Evolutionary conservation across 2,329 filamentous ascomycete species (phyloP), one percentile per base, ranked within the genome.

Genomic region (Penicillium sp.): DNA sequence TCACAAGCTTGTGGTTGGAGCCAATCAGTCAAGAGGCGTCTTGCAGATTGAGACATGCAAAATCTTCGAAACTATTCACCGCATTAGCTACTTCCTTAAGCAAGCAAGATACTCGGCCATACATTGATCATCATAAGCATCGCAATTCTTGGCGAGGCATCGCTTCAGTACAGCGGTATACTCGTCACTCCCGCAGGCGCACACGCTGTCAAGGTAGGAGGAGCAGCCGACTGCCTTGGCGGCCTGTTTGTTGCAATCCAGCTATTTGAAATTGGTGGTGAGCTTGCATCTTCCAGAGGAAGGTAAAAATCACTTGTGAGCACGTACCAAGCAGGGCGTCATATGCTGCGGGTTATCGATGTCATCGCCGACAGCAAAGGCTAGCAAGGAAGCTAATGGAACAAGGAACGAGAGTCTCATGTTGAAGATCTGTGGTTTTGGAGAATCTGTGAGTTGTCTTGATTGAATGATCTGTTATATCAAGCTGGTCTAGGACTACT

Each of bases 281-380:
- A n/a, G 25, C 25, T 27, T 13, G 25, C 25, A 6, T 4, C 12
- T 27, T 27, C 18, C 5, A n/a, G n/a, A n/a, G n/a, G n/a, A n/a
- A n/a, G n/a, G n/a, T n/a, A 27, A 13, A 6, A 27, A 27, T n/a
- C 25, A 27, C 25, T 13, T 5, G 12, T 5, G 18, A 22, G 5
- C 5, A 26, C 37, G 6, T 40, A 40, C 37, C 37, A 40, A 22
- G 12, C 37, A 40, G 9, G 37, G 37, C 1, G 37, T 35, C 37
- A 40, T 40, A 20, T 32, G 20, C 14, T 40, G 26, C 16, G 37
- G 37, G 4, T 40, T 40, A 12, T 35, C 27, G 11, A 32, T 32
- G 12, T 30, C 33, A 5, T 30, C 27, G 12, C 25, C 28, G 0
- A 40, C 28, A 7, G 23, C 37, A 11, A 35, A 8, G 5, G 37